Conservation (phyloP, 768 basidiomycete genomes). For the Paxillus involutus region DNA sequence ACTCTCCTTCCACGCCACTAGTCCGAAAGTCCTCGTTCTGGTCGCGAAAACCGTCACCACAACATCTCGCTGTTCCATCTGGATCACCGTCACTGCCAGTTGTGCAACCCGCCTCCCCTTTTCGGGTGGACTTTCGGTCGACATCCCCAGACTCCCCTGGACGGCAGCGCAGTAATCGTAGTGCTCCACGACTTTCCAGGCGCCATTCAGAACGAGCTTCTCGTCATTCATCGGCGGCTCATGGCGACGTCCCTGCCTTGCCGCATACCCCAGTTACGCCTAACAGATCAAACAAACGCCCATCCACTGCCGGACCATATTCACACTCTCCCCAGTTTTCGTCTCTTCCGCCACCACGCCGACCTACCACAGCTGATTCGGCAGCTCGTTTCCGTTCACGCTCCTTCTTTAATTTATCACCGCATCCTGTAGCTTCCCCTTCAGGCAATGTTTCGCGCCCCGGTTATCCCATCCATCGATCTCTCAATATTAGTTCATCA, state of each 20-base stretch:
- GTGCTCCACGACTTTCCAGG: conserved; percentile 38
- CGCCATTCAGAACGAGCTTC: conserved; percentile 40
- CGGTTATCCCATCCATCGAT: conserved; percentile 7
- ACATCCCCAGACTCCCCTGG: conserved; percentile 13
- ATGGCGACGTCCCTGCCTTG: conserved; percentile 10
- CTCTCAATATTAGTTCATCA: conserved; percentile 27
- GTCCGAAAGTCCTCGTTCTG: conserved; percentile 68
- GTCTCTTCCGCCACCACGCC: conserved; percentile 21
- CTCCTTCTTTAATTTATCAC: conserved; percentile 27
- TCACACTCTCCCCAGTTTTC: conserved; percentile 12
- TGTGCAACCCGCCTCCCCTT: conserved; percentile 44
- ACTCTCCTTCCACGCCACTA: conserved; percentile 37
- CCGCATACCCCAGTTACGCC: conserved; percentile 5
- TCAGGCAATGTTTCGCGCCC: conserved; percentile 5
- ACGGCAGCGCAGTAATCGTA: conserved; percentile 19
- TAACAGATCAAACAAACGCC: conserved; percentile 11
- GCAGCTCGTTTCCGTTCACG: conserved; percentile 26
- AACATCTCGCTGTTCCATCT: conserved; percentile 29
- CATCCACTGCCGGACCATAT: conserved; percentile 18
- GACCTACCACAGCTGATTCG: conserved; percentile 46
- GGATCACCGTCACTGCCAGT: conserved; percentile 37
- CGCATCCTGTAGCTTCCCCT: conserved; percentile 14
- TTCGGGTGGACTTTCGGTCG: conserved; percentile 34
- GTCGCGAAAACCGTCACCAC: conserved; percentile 45
- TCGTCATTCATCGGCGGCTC: conserved; percentile 10